Base-by-base conservation (phyloP, 2,329 filamentous ascomycete genomes). In the Aspergillus ochraceus region DNA sequence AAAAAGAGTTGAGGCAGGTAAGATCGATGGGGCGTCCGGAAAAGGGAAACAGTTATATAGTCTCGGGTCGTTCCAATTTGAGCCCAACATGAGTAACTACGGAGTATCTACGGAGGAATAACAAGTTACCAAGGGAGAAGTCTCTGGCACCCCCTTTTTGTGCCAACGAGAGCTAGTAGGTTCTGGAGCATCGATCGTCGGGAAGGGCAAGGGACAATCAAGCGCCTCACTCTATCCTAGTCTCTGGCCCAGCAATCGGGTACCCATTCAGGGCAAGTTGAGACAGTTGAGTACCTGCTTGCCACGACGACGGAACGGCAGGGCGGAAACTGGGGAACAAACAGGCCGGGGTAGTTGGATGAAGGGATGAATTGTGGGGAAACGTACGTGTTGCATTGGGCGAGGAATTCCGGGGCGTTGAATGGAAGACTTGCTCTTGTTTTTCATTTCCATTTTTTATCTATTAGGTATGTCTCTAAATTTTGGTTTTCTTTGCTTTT, bases 281-380 rank as follows among this genome's bases (percentile, higher is more conserved):
- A 36, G 14, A 39, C 29, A 52, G 19, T 52, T 29, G 32, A 39
- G 14, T 58, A 56, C 59, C 61, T 59, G 51, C 61, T 60, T 60
- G 60, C 62, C 62, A 66, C 52, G 52, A 58, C 57, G 59, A 63
- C 58, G 61, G 61, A 49, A 61, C 60, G 62, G 58, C 54, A 61
- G 59, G 56, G 58, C 57, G 60, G 62, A 49, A 60, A 59, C 52
- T 56, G 54, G 54, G 54, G 54, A 56, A 56, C 36, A 22, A 54
- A 20, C 6, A 49, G 36, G 14, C 30, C 52, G 12, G 57, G 52
- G 39, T 22, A 19, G 19, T 42, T 14, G 30, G 19, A 54, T 19
- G 51, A 29, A 51, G 47, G 46, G 17, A 29, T 29, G 26, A 29
- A 29, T 29, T 29, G 26, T 29, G 26, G 26, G 26, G 26, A 29